Percentiles rank a stretch among this genome's conserved stretches.
Conservation (phyloP, 2,329 filamentous ascomycete species). For the Trematosphaeria pertusa region DNA sequence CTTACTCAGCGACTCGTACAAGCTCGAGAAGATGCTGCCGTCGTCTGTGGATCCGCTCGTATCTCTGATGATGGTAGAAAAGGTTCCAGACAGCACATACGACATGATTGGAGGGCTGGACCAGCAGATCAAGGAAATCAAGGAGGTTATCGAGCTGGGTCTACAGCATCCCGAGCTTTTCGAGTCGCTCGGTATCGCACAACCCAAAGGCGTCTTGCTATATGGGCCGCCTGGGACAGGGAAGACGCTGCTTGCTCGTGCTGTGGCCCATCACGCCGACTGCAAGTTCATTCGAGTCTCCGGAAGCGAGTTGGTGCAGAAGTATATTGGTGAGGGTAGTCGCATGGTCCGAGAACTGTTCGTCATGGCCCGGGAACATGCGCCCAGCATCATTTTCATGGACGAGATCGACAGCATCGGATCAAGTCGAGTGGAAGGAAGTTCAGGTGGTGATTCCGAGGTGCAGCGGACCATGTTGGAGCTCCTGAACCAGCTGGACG, state of each 20-base stretch:
- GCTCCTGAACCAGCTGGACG: conserved; percentile 95
- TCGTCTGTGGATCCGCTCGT: conserved; percentile 98
- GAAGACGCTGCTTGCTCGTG: conserved; percentile 93
- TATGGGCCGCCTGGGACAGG: conserved; percentile 97
- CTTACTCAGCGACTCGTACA: conserved; percentile 95
- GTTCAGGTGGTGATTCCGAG: conserved; percentile 93
- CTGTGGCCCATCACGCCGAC: conserved; percentile 96
- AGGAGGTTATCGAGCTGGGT: conserved; percentile 98
- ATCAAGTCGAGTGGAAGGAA: conserved; percentile 94
- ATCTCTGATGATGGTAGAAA: conserved; percentile 99
- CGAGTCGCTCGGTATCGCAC: conserved; percentile 97
- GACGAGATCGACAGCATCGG: conserved; percentile 99
- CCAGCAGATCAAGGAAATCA: conserved; percentile 99
- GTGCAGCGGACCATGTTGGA: conserved; percentile 99
- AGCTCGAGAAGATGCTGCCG: conserved; percentile 97
- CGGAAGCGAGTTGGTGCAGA: conserved; percentile 95
- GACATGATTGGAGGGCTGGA: conserved; percentile 99
- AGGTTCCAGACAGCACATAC: conserved; percentile 99
- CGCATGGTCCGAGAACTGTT: conserved; percentile 99
- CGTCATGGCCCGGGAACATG: conserved; percentile 98
- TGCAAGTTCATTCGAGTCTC: conserved; percentile 99
- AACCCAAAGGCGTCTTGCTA: conserved; percentile 95
- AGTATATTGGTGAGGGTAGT: conserved; percentile 98
- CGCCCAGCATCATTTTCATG: conserved; percentile 99
- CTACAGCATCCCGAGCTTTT: conserved; percentile 98